Evolutionary conservation across 352 stramenopile genomes (phyloP).

Genomic region (Albugo candida): DNA sequence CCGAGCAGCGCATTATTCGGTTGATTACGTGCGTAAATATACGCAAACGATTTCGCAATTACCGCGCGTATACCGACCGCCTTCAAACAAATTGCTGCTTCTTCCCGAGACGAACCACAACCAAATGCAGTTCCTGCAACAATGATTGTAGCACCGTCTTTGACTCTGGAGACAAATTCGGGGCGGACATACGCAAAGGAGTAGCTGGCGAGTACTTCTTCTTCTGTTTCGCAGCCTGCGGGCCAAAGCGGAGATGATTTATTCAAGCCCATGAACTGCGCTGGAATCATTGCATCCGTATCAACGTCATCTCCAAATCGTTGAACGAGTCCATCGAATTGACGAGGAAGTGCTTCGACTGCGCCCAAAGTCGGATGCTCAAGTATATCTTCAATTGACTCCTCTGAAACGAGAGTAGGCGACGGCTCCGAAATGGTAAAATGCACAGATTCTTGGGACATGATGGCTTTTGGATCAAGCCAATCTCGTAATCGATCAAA

Average conservation of each 20-base stretch:
- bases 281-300: slow-evolving; percentile 61
- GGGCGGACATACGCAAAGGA: slow-evolving; percentile 64
- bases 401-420: slow-evolving; percentile 17
- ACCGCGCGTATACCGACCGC: slow-evolving; percentile 55
- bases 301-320: slow-evolving; percentile 65
- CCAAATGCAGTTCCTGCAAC: slow-evolving; percentile 54
- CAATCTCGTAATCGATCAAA: slow-evolving; percentile 69
- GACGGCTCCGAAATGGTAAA: slow-evolving; percentile 25
- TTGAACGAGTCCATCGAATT: slow-evolving; percentile 49
- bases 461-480: slow-evolving; percentile 18
- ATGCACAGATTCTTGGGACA: slow-evolving; percentile 9
- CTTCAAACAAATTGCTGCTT: slow-evolving; percentile 66
- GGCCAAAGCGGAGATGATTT: slow-evolving; percentile 64
- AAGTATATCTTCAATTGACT: slow-evolving; percentile 12
- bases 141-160: slow-evolving; percentile 61
- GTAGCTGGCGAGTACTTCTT: slow-evolving; percentile 58
- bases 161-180: slow-evolving; percentile 54
- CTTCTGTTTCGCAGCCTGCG: slow-evolving; percentile 50
- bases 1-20: slow-evolving; percentile 66
- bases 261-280: slow-evolving; percentile 69
- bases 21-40: slow-evolving; percentile 74
- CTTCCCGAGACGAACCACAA: slow-evolving; percentile 56
- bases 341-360: slow-evolving; percentile 27
- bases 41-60: slow-evolving; percentile 72
- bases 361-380: slow-evolving; percentile 35